Evolutionary conservation across 2,329 filamentous ascomycete genomes (phyloP).

Genomic region (Aspergillus neotritici): DNA sequence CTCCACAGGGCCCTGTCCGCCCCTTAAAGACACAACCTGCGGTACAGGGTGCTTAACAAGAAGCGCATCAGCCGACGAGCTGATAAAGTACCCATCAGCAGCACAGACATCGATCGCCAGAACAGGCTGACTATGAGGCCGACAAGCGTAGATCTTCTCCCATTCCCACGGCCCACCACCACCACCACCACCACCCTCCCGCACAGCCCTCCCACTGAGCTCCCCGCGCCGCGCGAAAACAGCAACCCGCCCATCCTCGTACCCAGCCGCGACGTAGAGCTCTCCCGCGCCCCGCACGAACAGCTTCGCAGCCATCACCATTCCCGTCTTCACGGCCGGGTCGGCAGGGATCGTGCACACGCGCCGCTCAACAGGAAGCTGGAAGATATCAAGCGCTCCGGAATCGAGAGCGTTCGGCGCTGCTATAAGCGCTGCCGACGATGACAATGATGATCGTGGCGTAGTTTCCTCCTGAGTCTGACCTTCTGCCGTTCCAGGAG

Average conservation of each 20-base stretch:
- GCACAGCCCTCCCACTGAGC: slow-evolving; percentile 30
- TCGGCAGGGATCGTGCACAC: slow-evolving; percentile 53
- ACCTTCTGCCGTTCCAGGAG: not conserved
- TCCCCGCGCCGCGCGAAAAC: slow-evolving; percentile 52
- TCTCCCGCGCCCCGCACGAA: slow-evolving; percentile 44
- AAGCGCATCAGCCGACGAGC: slow-evolving; percentile 74
- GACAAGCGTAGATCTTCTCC: slow-evolving; percentile 56
- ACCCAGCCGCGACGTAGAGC: slow-evolving; percentile 67
- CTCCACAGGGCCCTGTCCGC: slow-evolving; percentile 10
- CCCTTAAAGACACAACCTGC: not conserved
- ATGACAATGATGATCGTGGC: slow-evolving; percentile 5
- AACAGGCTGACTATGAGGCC: slow-evolving; percentile 72
- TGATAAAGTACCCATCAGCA: slow-evolving; percentile 58
- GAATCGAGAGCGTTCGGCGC: slow-evolving; percentile 73
- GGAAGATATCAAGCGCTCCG: slow-evolving; percentile 77
- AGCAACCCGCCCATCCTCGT: slow-evolving; percentile 75
- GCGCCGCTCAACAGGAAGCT: slow-evolving; percentile 69
- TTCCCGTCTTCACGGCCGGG: slow-evolving; percentile 48
- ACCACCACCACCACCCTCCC: slow-evolving; percentile 12
- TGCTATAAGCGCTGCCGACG: slow-evolving; percentile 66
- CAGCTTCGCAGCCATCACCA: slow-evolving; percentile 79
- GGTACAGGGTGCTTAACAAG: slow-evolving; percentile 70
- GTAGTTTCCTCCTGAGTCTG: not conserved
- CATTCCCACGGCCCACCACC: slow-evolving; percentile 38
- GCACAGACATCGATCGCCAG: slow-evolving; percentile 62